Conservation (phyloP, 2,329 filamentous ascomycete genomes). For the Calonectria pteridis region DNA sequence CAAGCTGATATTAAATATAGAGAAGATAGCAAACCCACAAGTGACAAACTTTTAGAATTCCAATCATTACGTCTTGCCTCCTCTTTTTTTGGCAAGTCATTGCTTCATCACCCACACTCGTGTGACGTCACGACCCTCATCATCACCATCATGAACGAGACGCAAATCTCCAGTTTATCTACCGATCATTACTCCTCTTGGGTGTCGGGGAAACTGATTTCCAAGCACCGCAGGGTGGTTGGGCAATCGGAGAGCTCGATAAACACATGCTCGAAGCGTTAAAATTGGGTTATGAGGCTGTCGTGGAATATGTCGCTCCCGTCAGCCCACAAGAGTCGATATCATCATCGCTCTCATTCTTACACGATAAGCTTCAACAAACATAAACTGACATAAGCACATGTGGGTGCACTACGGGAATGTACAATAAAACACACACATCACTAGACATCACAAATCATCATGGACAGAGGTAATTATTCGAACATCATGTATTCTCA, state of each 20-base stretch:
- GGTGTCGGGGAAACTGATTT: not conserved
- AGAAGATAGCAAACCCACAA: not conserved
- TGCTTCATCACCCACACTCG: conserved; percentile 7
- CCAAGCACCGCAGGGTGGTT: not conserved
- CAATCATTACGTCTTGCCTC: conserved; percentile 13
- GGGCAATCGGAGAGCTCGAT: not conserved
- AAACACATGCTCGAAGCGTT: not conserved
- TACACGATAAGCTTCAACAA: not conserved
- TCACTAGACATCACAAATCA: not conserved
- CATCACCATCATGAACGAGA: not conserved
- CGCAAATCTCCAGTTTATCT: not conserved
- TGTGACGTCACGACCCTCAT: conserved; percentile 28
- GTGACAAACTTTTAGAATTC: not conserved
- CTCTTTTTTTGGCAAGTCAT: conserved; percentile 3
- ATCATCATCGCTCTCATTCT: not conserved
- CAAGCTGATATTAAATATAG: not conserved
- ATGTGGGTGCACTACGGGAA: no score
- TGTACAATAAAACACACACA: not conserved
- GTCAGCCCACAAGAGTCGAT: not conserved
- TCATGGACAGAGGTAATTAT: conserved; percentile 19
- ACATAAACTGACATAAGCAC: not conserved
- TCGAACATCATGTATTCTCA: conserved; percentile 56
- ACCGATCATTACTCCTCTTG: conserved; percentile 14
- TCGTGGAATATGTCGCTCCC: no score
- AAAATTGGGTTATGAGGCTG: not conserved